Evolutionary conservation across 2,329 filamentous ascomycete species (phyloP).

Genomic region (Aspergillus sergii): DNA sequence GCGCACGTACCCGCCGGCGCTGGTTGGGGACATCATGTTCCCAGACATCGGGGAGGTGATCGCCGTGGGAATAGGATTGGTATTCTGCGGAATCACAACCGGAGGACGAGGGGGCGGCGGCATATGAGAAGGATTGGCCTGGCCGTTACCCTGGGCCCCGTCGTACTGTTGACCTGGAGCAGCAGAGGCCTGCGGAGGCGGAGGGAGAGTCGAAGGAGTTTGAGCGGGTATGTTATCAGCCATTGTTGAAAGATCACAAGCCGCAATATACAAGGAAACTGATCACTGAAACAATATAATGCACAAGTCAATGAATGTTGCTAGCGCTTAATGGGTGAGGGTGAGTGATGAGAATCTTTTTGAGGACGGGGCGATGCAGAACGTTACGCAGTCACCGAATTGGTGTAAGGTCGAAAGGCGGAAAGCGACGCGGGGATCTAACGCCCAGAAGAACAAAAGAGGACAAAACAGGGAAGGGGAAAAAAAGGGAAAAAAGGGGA

Average conservation of each 20-base stretch:
- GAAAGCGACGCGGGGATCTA: slow-evolving; percentile 29
- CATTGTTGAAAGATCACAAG: slow-evolving; percentile 58
- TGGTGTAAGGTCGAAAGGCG: slow-evolving; percentile 25
- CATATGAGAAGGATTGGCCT: slow-evolving; percentile 75
- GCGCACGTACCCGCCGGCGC: slow-evolving; percentile 77
- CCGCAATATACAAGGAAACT: slow-evolving; percentile 24
- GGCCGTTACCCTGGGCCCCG: slow-evolving; percentile 68
- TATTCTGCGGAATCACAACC: slow-evolving; percentile 90
- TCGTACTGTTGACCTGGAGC: slow-evolving; percentile 74
- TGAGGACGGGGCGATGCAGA: slow-evolving; percentile 28
- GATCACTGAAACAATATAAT: slow-evolving; percentile 23
- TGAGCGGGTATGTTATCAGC: slow-evolving; percentile 72
- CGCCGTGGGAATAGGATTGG: slow-evolving; percentile 88
- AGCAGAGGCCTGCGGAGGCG: slow-evolving; percentile 67
- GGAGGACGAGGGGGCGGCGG: slow-evolving; percentile 84
- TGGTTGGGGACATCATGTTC: slow-evolving; percentile 81
- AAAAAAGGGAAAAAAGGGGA: slow-evolving; percentile 19
- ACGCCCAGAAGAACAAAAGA: slow-evolving; percentile 14
- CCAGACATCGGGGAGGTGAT: slow-evolving; percentile 85
- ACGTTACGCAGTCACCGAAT: slow-evolving; percentile 29
- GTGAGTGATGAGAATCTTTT: slow-evolving; percentile 19
- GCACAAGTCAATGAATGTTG: slow-evolving; percentile 24
- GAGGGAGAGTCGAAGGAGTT: slow-evolving; percentile 67
- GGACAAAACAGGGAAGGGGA: slow-evolving; percentile 16
- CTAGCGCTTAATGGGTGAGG: slow-evolving; percentile 16